Evolutionary conservation across 805 yeast species (phyloP), one percentile per base, ranked within the genome.

Genomic region (Starmerella etchellsii): DNA sequence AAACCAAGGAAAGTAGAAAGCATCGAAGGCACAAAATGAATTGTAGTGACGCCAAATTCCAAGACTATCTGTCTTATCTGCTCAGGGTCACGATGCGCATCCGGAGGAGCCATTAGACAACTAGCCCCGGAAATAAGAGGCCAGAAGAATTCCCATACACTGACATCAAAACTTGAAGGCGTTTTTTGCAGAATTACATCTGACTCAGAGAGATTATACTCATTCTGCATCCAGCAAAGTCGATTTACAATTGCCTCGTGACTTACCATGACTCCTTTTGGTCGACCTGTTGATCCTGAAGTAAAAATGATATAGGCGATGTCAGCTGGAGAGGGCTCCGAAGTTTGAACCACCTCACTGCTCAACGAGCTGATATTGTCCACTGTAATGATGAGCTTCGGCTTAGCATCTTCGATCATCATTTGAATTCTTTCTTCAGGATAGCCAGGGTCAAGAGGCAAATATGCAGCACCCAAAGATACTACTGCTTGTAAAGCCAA

Each of bases 241-340:
- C 48, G 41, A 25, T 45, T 45, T 3, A 39, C 37, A 16, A 45
- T 42, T 2, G 48, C 46, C 11, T 28, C 18, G 28, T 45, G 46
- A 25, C 42, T 36, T 2, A 81, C 63, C 37, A 76, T 78, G 25
- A 80, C 91, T 58, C 93, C 93, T 64, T 81, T 81, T 49, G 93
- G 93, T 44, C 71, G 69, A 47, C 91, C 91, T 21, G 91, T 79
- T 15, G 85, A 77, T 28, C 93, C 93, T 3, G 91, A 81, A 16
- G 93, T 81, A 66, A 80, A 81, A 85, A 81, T 81, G 55, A 81
- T 77, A 63, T 84, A 76, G 29, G 80, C 70, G 36, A 70, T 54
- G 53, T 76, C 81, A 7, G 67, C 71, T 14, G 79, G 70, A 43
- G 62, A 63, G 31, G 81, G 74, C 14, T 6, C 30, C 19, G 3